A percentile compares a stretch with the other conserved stretches of the same genome.
Evolutionary conservation across 345 rosid species (phyloP).

Genomic region (Dovyalis caffra): DNA sequence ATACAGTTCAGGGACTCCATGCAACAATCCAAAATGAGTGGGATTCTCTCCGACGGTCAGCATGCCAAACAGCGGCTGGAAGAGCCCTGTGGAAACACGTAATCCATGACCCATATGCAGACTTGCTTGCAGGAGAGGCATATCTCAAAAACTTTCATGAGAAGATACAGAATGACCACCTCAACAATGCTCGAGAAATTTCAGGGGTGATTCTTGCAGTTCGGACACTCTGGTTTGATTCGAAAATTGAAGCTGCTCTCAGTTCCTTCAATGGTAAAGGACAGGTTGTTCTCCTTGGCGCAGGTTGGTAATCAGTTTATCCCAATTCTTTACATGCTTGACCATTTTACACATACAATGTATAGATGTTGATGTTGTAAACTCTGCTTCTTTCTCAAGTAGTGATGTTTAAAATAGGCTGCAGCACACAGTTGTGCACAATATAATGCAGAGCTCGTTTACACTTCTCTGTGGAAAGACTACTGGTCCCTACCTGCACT

Average conservation of each 20-base stretch:
- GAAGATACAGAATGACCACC: conserved; percentile 69
- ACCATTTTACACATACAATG: not conserved
- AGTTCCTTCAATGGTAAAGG: conserved; percentile 47
- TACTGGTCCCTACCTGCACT: not conserved
- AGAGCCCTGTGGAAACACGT: conserved; percentile 92
- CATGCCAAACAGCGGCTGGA: conserved; percentile 92
- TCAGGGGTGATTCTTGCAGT: conserved; percentile 85
- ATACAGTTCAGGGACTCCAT: conserved; percentile 58
- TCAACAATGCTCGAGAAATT: conserved; percentile 70
- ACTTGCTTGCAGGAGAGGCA: conserved; percentile 76
- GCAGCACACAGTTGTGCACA: not conserved
- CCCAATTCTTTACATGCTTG: conserved; percentile 1
- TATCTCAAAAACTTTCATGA: conserved; percentile 65
- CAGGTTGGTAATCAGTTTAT: conserved; percentile 53
- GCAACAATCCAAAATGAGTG: conserved; percentile 58
- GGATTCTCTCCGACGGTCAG: conserved; percentile 63
- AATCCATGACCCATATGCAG: conserved; percentile 74
- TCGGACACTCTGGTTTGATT: conserved; percentile 88
- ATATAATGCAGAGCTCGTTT: not conserved
- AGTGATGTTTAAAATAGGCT: not conserved
- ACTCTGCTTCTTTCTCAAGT: not conserved
- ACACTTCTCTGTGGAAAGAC: not conserved
- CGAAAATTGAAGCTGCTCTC: conserved; percentile 72
- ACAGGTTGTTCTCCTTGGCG: conserved; percentile 88
- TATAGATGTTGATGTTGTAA: not conserved